Base-by-base conservation (phyloP, 2,329 filamentous ascomycete genomes). In the Aspergillus carbonarius region DNA sequence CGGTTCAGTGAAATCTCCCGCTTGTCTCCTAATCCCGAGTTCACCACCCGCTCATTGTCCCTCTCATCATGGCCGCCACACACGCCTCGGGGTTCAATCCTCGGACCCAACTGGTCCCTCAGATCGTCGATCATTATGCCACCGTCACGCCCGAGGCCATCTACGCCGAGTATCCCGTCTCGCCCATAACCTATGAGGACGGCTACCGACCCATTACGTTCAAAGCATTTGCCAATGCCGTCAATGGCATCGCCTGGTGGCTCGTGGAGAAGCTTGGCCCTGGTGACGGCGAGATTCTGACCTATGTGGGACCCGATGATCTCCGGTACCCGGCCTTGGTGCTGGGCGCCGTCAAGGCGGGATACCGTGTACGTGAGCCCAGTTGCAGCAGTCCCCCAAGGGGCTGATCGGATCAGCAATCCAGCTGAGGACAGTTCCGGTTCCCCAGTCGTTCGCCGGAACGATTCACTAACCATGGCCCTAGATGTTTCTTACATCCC, bases 271-370 rank as follows among this genome's bases (percentile, higher is more conserved):
- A 64, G 4, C 67, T 76, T 42, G 73, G 73, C 2, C 63, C 68
- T 27, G 69, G 71, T n/a, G 68, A 60, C 55, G 60, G 58, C 2
- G 68, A 75, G 42, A 72, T 71, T 4, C 54, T 79, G 12, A 67
- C 77, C 1, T 80, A 79, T 56, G 62, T 79, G 12, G 78, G 77
- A 0, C 73, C 75, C 2, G 76, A 72, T 54, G 78, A 80, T 63
- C 55, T 76, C 5, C 67, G 78, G 18, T 77, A 79, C 48, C 62
- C 70, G 1, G 66, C 73, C 2, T 47, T 80, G 30, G 60, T 75
- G 8, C 57, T 78, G 13, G 76, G 71, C 3, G 74, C 75, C 32
- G 62, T 78, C 51, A 77, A 77, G 55, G 67, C 70, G 3, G 71
- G 74, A 35, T 76, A 76, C 49, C 61, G 61, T 18, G 61, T 70